Evolutionary conservation across 2,329 filamentous ascomycete species (phyloP).

Genomic region (Penicillium hordei): DNA sequence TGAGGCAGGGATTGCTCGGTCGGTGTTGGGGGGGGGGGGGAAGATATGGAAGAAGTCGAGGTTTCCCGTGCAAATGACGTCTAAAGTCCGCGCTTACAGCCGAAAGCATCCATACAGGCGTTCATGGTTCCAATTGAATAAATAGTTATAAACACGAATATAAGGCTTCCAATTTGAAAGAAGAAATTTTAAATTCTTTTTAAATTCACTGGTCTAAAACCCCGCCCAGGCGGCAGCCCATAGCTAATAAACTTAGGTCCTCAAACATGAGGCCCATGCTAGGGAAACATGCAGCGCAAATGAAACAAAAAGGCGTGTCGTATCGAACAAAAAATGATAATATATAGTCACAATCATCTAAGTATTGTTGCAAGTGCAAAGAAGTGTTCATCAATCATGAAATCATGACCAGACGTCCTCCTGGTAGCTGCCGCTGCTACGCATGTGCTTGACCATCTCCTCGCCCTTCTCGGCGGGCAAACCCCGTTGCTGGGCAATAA

Average conservation of each 20-base stretch:
- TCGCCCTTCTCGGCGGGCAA: slow-evolving; percentile 85
- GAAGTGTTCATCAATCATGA: slow-evolving; percentile 14
- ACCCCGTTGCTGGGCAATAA: slow-evolving; percentile 79
- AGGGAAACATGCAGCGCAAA: slow-evolving; percentile 14
- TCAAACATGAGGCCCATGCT: slow-evolving; percentile 7
- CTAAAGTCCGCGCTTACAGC: slow-evolving; percentile 17
- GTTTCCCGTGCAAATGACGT: slow-evolving; percentile 8
- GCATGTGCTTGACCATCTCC: slow-evolving; percentile 96
- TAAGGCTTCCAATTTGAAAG: neutral
- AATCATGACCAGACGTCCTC: slow-evolving; percentile 68
- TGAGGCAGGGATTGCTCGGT: neutral
- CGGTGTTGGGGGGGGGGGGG: neutral
- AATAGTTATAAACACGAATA: neutral
- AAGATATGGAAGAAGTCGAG: neutral
- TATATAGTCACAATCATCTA: slow-evolving; percentile 32
- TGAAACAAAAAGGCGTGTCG: slow-evolving; percentile 2
- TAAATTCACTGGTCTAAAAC: slow-evolving; percentile 15
- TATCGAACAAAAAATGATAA: slow-evolving; percentile 17
- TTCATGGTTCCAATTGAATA: neutral
- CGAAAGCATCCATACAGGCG: slow-evolving; percentile 11
- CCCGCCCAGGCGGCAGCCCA: neutral
- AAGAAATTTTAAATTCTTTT: slow-evolving; percentile 10
- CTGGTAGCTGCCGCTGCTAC: slow-evolving; percentile 93
- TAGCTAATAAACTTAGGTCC: neutral
- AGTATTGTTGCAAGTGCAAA: slow-evolving; percentile 23